Evolutionary conservation across 306 rosid genomes (phyloP), one percentile per base, ranked within the genome.

Genomic region (Cicer cuneatum): DNA sequence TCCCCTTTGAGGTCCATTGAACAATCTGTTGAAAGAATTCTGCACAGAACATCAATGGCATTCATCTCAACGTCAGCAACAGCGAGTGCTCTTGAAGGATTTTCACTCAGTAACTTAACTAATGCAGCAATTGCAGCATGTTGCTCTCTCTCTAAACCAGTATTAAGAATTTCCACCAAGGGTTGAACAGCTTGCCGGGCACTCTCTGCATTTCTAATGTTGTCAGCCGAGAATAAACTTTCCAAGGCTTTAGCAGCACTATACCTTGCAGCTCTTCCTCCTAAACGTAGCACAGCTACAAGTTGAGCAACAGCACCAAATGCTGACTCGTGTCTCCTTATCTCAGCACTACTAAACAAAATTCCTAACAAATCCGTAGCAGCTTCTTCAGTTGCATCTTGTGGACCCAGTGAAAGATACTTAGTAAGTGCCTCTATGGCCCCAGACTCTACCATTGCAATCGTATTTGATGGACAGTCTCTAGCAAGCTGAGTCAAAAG

Each of bases 241-340:
- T 91, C 98, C 86, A 94, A 86, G 74, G 98, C 96, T 84, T 88
- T 94, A 16, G 98, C 94, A 73, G 98, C 98, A 83, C 97, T 94
- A 76, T 83, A 88, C 81, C 98, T 90, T 64, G 98, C 92, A 62
- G 88, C 97, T 72, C 98, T 94, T 86, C 98, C 98, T 53, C 98
- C 98, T 76, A 94, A 88, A 49, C 97, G 92, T 61, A 94, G 80
- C 76, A 94, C 98, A 54, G 98, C 97, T 43, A 94, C 96, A 74
- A 94, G 97, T 84, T 94, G 98, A 82, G 91, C 78, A 81, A 94
- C 98, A 77, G 98, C 90, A 69, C 97, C 97, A 82, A 91, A 90
- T 70, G 98, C 94, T 43, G 98, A 86, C 60, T 94, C 98, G 19
- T 94, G 93, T 82, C 80, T 94, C 66, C 97, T 86, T 79, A 91